Conservation (phyloP, 2,329 filamentous ascomycete species). For the Diaporthe helianthi region DNA sequence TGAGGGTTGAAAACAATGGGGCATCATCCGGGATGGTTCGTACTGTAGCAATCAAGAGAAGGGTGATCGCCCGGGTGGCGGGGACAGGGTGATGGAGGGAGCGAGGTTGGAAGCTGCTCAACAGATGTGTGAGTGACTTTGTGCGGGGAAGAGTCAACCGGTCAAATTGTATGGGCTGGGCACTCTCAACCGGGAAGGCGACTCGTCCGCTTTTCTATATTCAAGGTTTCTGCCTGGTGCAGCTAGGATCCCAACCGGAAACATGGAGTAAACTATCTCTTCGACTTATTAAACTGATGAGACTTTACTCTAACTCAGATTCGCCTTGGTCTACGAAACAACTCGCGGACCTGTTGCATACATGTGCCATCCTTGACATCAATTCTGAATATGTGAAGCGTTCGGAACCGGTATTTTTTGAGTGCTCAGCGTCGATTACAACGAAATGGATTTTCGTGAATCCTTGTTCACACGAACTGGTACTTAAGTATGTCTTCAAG, state of each 20-base stretch:
- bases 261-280: not conserved
- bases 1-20: not conserved
- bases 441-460: too few relatives aligned
- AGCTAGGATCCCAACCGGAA: too few relatives aligned
- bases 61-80: too few relatives aligned
- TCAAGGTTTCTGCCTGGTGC: not conserved
- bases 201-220: not conserved
- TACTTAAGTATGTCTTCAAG: not conserved
- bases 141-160: slow-evolving; percentile 12
- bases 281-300: too few relatives aligned
- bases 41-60: too few relatives aligned
- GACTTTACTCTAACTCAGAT: too few relatives aligned
- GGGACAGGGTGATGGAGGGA: not conserved
- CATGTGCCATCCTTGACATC: too few relatives aligned
- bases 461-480: too few relatives aligned
- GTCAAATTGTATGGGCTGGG: slow-evolving; percentile 5
- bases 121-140: slow-evolving; percentile 3
- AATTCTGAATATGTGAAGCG: not conserved
- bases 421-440: not conserved
- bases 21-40: not conserved
- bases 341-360: too few relatives aligned
- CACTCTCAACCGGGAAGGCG: not conserved
- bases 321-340: too few relatives aligned
- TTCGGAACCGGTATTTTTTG: not conserved
- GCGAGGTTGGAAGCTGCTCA: not conserved